Percentiles rank a stretch among this genome's conserved stretches.
phyloP scores from a whole-genome alignment of 208 protist genomes.

The Trypanosoma lewisi region DNA sequence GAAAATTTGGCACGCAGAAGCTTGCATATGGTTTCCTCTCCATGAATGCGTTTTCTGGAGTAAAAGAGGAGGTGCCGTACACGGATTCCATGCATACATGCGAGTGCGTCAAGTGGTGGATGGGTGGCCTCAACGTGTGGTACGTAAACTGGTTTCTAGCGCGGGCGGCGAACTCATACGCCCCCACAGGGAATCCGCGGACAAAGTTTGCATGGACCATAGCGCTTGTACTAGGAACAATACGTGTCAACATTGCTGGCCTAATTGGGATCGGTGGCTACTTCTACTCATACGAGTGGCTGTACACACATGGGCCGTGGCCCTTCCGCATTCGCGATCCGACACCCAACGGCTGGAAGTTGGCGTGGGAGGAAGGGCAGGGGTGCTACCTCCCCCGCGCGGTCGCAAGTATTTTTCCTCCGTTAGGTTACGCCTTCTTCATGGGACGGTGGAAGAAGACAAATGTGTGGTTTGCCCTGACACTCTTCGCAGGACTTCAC shows the following conservation, averaged over 20 bases:
- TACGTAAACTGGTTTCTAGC: slow-evolving; percentile 59
- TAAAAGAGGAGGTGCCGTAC: slow-evolving; percentile 80
- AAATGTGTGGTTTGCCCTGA: slow-evolving; percentile 56
- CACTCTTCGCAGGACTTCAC: slow-evolving; percentile 40
- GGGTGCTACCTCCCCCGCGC: slow-evolving; percentile 55
- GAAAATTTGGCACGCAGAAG: slow-evolving; percentile 66
- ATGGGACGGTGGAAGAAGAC: slow-evolving; percentile 76
- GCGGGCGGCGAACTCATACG: slow-evolving; percentile 36
- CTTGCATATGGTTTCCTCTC: slow-evolving; percentile 56
- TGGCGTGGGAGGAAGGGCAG: slow-evolving; percentile 79
- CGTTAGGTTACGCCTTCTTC: slow-evolving; percentile 79
- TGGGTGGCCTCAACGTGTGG: slow-evolving; percentile 61
- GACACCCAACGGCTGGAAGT: slow-evolving; percentile 64
- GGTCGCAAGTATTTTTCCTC: slow-evolving; percentile 60
- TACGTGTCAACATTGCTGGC: slow-evolving; percentile 68
- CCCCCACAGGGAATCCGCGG: slow-evolving; percentile 53
- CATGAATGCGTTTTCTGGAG: slow-evolving; percentile 68
- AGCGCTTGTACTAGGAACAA: slow-evolving; percentile 42
- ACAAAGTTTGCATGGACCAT: slow-evolving; percentile 62
- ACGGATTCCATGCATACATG: slow-evolving; percentile 71
- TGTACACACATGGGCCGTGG: slow-evolving; percentile 80
- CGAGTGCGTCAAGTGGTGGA: slow-evolving; percentile 67
- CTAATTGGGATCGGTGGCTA: slow-evolving; percentile 72
- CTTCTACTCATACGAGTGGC: slow-evolving; percentile 88
- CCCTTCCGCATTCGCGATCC: slow-evolving; percentile 73